Evolutionary conservation across 495 filamentous ascomycete species (phyloP), one percentile per base, ranked within the genome.

Genomic region (Hyaloscypha finlandica): DNA sequence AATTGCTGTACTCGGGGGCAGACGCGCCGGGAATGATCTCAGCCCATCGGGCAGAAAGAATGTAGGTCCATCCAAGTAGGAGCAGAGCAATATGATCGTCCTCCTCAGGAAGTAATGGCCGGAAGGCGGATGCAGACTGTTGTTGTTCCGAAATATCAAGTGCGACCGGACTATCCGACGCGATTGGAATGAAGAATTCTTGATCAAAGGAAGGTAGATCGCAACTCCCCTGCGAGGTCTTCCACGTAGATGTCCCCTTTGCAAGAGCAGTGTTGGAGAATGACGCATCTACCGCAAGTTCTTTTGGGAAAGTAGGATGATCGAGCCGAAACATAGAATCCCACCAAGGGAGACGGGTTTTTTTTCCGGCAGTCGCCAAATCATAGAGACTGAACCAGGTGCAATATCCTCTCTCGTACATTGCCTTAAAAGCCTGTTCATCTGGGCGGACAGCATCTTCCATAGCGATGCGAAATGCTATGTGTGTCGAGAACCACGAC

Each of bases 401-500:
- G 51, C 66, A 33, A 63, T 68, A 71, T 32, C 66, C 69, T 59
- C 62, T 68, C 66, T 71, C 69, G 66, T 68, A 68, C 61, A 68
- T 68, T 22, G 65, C 69, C 25, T 66, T 65, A 22, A 71, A 71
- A 0, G 65, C 69, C 16, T 71, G 53, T 25, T 68, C 57, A 60
- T 52, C 68, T 59, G 62, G 69, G 53, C 69, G 69, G 32, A 71
- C 62, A n/a, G 66, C 66, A 68, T 68, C 69, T n/a, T 71, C 56
- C 66, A 71, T 71, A 60, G 37, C 32, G 25, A 64, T 64, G 35
- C 58, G 52, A 52, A 25, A 56, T n/a, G 42, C 58, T n/a, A 51
- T 64, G 60, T 48, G 61, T 8, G 3, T 14, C 52, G 57, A 52
- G 52, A 64, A 57, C 12, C 6, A 37, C 35, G 52, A 31, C 57